Base-by-base conservation (phyloP, 805 yeast species). In the Sungouiozyma intestinalis region DNA sequence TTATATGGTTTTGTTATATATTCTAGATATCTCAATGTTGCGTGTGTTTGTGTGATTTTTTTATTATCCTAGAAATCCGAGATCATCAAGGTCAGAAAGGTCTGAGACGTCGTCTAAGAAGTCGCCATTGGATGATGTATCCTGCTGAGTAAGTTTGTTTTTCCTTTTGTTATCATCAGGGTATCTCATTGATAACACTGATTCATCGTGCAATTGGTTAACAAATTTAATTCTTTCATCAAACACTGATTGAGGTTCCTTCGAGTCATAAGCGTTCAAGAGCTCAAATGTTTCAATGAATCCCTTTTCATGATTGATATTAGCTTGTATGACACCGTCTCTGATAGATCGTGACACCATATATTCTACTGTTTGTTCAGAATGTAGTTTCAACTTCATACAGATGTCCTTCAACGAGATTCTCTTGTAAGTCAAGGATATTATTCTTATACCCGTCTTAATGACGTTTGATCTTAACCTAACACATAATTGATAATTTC, bases 261-360 rank as follows among this genome's bases (percentile, higher is more conserved):
- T 74, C 0, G 97, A 86, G 7, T 92, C 81, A 63, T 92, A 92
- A 39, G 88, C 74, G 62, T 92, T 95, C 55, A 77, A 66, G 45
- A 85, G 67, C 62, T 92, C 98, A 52, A 78, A 81, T 33, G 94
- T 81, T 66, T 87, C 88, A 83, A 92, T 88, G 61, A 69, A 88
- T 2, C 97, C 97, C 48, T 76, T 72, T 58, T 85, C 85, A 65
- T 88, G 96, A 60, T 92, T 85, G 52, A 92, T 83, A 42, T 78
- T 76, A 3, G 98, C 97, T 57, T 92, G 97, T 59, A 92, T 85
- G 40, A 92, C 97, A 46, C 95, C 96, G 61, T 92, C 99, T 56
- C 95, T 79, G 45, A 92, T 90, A 19, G 97, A 92, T 68, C 92
- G 90, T 33, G 96, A 85, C 17, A 92, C 95, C 62, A 92, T 87